Conservation (phyloP, 2,329 filamentous ascomycete species). For the Talaromyces sp. region DNA sequence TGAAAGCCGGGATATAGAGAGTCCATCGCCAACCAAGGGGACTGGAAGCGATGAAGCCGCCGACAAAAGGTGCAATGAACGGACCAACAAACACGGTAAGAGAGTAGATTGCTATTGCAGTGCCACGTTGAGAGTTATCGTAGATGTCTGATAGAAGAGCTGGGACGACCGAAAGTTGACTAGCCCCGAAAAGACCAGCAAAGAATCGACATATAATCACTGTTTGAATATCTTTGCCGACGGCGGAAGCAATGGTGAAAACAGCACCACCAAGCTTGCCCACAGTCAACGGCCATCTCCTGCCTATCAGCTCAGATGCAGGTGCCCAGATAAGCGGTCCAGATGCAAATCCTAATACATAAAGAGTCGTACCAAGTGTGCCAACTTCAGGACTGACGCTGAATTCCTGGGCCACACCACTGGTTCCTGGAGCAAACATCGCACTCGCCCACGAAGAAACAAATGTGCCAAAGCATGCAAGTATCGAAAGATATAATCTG, state of each 20-base stretch:
- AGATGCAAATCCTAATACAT: slow-evolving; percentile 51
- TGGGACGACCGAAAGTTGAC: slow-evolving; percentile 40
- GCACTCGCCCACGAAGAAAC: slow-evolving; percentile 50
- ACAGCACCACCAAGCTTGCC: slow-evolving; percentile 39
- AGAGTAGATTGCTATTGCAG: slow-evolving; percentile 42
- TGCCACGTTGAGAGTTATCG: slow-evolving; percentile 35
- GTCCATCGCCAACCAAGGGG: slow-evolving; percentile 13
- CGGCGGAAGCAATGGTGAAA: slow-evolving; percentile 44
- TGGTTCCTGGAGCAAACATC: slow-evolving; percentile 65
- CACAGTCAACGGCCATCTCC: slow-evolving; percentile 48
- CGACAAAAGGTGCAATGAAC: slow-evolving; percentile 46
- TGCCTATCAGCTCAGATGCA: slow-evolving; percentile 55
- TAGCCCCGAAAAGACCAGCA: slow-evolving; percentile 41
- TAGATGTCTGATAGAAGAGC: slow-evolving; percentile 47
- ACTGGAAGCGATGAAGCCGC: slow-evolving; percentile 48
- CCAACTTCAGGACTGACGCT: slow-evolving; percentile 40
- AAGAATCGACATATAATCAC: slow-evolving; percentile 45
- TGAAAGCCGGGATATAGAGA: slow-evolving; percentile 32
- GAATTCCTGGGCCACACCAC: slow-evolving; percentile 47
- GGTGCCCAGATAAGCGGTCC: slow-evolving; percentile 62
- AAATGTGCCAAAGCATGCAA: slow-evolving; percentile 44
- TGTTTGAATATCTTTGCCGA: slow-evolving; percentile 36
- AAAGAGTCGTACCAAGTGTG: slow-evolving; percentile 44
- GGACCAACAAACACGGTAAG: slow-evolving; percentile 47
- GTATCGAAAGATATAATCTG: slow-evolving; percentile 21